Evolutionary conservation across 768 basidiomycete genomes (phyloP), one percentile per base, ranked within the genome.

Genomic region (Boletellus ananiceps): DNA sequence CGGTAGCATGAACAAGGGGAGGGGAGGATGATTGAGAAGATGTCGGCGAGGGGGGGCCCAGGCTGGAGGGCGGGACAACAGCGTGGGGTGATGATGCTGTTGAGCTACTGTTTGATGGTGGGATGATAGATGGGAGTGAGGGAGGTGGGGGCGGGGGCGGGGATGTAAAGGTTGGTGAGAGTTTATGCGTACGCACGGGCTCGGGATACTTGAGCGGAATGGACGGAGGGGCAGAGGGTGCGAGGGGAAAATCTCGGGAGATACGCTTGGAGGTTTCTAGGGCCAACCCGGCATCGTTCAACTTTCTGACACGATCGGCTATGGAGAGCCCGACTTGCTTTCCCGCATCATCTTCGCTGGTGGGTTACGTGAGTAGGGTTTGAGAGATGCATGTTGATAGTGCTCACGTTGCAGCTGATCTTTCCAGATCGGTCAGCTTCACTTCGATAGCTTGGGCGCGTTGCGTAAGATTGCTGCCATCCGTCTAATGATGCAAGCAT

Each of bases 31-130:
- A 82, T 14, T 81, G 74, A 2, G 84, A 84, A 8, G 86, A 83
- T 2, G 79, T 74, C 4, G 87, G 88, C 1, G 88, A 88, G 4
- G 88, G 84, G 31, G 88, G 86, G 3, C 86, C 88, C 15, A 91
- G 71, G 29, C 79, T 79, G 4, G 86, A 84, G 2, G 83, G 77
- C 0, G 84, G 79, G 9, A 91, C 84, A 41, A 89, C 72, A 3
- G 78, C 76, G 56, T 85, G 86, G n/a, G 76, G 74, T 3, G 81
- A 77, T 25, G 76, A 74, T 18, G 62, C 33, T 5, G 71, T 51
- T 32, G 70, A 71, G 25, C 62, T 68, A 42, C 49, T 63, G 40
- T 61, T 56, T 2, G 65, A 66, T 19, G 61, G 48, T 36, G 58
- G 39, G 16, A 56, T 38, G n/a, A 57, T 19, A 18, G 42, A 34